These are phyloP conservation scores for Annulohypoxylon nitens DNA, from an alignment of 495 filamentous ascomycete genomes.

Conservation along the genomic window DNA sequence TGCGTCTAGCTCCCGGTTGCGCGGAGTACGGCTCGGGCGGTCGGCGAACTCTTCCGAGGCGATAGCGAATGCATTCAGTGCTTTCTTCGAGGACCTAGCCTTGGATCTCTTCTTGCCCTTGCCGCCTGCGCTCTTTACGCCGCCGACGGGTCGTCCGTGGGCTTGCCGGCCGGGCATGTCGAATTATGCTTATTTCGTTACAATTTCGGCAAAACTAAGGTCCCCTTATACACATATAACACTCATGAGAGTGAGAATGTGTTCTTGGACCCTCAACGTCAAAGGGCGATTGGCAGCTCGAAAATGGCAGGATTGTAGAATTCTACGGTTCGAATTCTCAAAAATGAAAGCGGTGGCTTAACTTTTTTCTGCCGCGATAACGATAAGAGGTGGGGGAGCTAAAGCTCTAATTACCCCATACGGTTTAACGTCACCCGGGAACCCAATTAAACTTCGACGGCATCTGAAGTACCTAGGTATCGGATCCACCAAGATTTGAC, in stretches of 20 bases:
- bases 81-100: conserved; percentile 64
- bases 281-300: conserved; percentile 2
- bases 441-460: conserved; percentile 13
- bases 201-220: not conserved
- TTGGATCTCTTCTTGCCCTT: conserved; percentile 66
- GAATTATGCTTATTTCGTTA: conserved; percentile 13
- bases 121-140: conserved; percentile 50
- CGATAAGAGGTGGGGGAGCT: conserved; percentile 46
- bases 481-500: conserved; percentile 22
- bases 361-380: conserved; percentile 50
- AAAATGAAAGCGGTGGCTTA: conserved; percentile 37
- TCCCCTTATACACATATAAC: too few relatives aligned
- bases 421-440: not conserved
- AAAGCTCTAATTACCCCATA: conserved; percentile 31
- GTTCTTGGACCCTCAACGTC: not conserved
- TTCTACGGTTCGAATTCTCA: conserved; percentile 32
- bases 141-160: conserved; percentile 63
- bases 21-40: conserved; percentile 54
- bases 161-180: conserved; percentile 79
- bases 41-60: conserved; percentile 71
- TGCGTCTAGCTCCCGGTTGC: conserved; percentile 60
- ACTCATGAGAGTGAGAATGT: not conserved
- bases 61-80: conserved; percentile 86
- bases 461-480: conserved; percentile 16
- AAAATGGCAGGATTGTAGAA: conserved; percentile 10